Evolutionary conservation across 2,329 filamentous ascomycete species (phyloP).

Genomic region (Penicillium brevicompactum): DNA sequence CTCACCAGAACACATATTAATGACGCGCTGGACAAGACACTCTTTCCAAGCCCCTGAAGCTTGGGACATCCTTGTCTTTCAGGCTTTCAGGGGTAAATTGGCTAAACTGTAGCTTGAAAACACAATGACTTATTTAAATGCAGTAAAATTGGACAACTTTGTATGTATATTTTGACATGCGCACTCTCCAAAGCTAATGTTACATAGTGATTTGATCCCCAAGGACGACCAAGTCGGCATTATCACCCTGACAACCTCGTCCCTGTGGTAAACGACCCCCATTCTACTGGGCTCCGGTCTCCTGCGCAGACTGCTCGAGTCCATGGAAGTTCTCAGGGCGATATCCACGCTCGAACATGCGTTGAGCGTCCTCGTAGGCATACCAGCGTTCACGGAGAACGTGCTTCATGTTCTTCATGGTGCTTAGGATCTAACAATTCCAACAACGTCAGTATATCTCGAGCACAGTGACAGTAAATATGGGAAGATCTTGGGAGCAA

Average conservation of each 20-base stretch:
- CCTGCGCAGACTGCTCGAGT: constrained; percentile 22
- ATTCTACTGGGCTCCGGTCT: background rate
- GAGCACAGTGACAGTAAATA: background rate
- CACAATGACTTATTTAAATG: background rate
- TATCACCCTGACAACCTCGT: background rate
- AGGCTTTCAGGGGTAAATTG: constrained; percentile 6
- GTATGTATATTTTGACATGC: constrained; percentile 6
- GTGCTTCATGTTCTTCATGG: constrained; percentile 81
- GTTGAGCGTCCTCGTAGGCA: constrained; percentile 63
- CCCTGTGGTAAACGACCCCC: background rate
- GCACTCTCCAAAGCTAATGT: constrained; percentile 10
- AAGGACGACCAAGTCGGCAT: background rate
- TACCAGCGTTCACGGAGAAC: constrained; percentile 85
- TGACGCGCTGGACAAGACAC: background rate
- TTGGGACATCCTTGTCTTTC: constrained; percentile 6
- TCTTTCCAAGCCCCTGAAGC: constrained; percentile 6
- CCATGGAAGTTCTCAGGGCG: constrained; percentile 31
- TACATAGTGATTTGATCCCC: constrained; percentile 5
- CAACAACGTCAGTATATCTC: background rate
- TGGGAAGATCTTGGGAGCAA: background rate
- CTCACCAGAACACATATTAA: constrained; percentile 9
- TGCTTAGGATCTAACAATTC: constrained; percentile 65
- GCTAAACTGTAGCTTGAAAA: background rate
- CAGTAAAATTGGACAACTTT: background rate
- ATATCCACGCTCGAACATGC: constrained; percentile 39